Evolutionary conservation across 2,329 filamentous ascomycete species (phyloP), one percentile per base, ranked within the genome.

Genomic region (Fusarium tjaetaba): DNA sequence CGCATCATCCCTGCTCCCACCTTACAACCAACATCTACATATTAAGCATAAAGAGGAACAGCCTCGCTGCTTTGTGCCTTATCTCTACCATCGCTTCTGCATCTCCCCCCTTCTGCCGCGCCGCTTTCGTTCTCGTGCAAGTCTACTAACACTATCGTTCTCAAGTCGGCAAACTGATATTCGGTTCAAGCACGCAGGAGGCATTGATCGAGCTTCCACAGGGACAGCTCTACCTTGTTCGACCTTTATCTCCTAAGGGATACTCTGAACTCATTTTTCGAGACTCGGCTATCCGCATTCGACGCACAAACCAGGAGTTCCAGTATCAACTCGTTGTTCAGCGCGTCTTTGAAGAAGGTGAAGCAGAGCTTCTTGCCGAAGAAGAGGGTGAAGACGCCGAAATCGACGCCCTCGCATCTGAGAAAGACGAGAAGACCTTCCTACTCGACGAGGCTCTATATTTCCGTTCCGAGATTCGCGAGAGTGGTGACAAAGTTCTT

Each of bases 261-360:
- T 98, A 98, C 82, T 98, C 96, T 4, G 96, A 99, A 84, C 94
- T 98, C 81, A 97, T 99, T 84, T 99, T 98, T 88, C 97, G 96
- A 83, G 96, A 99, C 90, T 93, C 95, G 43, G 93, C 94, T 52
- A 94, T 96, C 60, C 94, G 93, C 72, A 97, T 99, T 79, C 93
- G 97, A 74, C 91, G 94, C 73, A 98, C 96, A 22, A 95, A 94
- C 26, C 95, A 97, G 81, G 95, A 98, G 61, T 98, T 94, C 79
- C 95, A 99, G 79, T 99, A 98, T 82, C 96, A 99, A 82, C 93
- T 99, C 18, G 96, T 98, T 45, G 90, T 98, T 46, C 96, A 99
- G 82, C 91, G 96, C 69, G 96, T 96, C 67, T 99, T 97, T 86
- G 96, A 99, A 80, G 96, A 99, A 84, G 96, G 96, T 63, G 96